Base-by-base conservation (phyloP, 192 early-diverging fungal genomes). In the Phycomyces nitens region DNA sequence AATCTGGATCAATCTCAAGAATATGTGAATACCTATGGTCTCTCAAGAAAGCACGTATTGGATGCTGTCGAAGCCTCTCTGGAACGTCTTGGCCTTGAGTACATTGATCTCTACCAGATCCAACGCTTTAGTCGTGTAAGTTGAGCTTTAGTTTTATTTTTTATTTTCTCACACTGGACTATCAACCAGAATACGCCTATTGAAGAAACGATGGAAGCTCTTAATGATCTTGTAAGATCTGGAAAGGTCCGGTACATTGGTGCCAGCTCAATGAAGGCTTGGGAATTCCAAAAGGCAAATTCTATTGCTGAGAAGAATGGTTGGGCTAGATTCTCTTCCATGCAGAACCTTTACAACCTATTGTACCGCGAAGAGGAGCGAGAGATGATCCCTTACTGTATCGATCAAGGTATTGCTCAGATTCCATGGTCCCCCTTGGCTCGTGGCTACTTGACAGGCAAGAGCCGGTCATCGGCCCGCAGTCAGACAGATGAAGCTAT, bases 51-150 rank as follows among this genome's bases (percentile, higher is more conserved):
- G 51, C 49, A 50, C 47, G 66, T 76, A 12, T 58, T 75, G 7
- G 38, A 74, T 24, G 66, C 53, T 29, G 53, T 76, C 21, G 69
- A 71, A 21, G 74, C 44, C 5, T 64, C 60, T 6, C 42, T 77
- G 10, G 26, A 73, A 47, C 23, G 75, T 15, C 39, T 76, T 20
- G 72, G 50, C 16, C 20, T 54, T 11, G 50, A 55, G n/a, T 84
- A 84, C 58, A 82, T 83, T 57, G 82, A 85, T 70, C 43, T 84
- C 11, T 83, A 83, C 53, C 64, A 80, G 22, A 67, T 83, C 3
- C 76, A 83, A 55, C 70, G 78, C 1, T 68, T 44, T 52, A 73
- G 56, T n/a, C 5, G 23, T 23, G 51, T 60, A 52, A 60, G 18
- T 55, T 14, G 16, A 38, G 1, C 16, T 34, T 66, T 20, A n/a